phyloP scores from a whole-genome alignment of 1,284 basidiomycete species.

The Ceratobasidium sp. region DNA sequence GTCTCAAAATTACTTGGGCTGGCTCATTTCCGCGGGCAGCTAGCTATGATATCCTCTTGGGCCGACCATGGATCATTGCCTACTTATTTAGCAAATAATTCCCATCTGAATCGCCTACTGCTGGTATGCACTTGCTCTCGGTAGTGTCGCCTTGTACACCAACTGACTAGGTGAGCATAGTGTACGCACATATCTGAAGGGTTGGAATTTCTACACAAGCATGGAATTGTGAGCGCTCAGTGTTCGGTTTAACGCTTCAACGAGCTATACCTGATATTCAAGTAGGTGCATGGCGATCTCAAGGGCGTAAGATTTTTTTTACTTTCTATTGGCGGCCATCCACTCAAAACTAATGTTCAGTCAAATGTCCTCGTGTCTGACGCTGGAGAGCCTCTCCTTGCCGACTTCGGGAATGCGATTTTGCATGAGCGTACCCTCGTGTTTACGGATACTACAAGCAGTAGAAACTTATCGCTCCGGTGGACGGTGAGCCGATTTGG shows the following conservation, averaged over 20 bases:
- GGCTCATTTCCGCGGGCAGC: background rate
- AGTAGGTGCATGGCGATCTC: constrained; percentile 26
- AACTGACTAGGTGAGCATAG: background rate
- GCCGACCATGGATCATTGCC: background rate
- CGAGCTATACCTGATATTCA: background rate
- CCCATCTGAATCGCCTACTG: background rate
- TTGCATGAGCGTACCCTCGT: background rate
- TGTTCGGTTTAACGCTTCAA: too few species aligned
- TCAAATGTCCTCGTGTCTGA: constrained; percentile 9
- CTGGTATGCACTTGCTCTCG: background rate
- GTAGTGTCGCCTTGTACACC: too few species aligned
- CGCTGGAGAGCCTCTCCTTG: constrained; percentile 2
- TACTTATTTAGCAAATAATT: background rate
- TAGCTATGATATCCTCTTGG: constrained; percentile 28
- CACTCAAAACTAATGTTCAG: background rate
- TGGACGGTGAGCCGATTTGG: constrained; percentile 8
- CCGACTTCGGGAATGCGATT: constrained; percentile 25
- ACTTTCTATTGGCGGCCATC: too few species aligned
- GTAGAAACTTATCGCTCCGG: background rate
- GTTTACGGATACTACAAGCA: constrained; percentile 2
- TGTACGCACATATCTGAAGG: constrained; percentile 2
- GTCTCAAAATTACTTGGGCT: constrained; percentile 13
- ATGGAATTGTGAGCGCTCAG: background rate
- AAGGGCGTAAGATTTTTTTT: constrained; percentile 2
- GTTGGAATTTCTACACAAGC: background rate